These are phyloP conservation scores for Raddia guianensis DNA, from an alignment of 176 grass and related monocot genomes.

Conservation along the genomic window DNA sequence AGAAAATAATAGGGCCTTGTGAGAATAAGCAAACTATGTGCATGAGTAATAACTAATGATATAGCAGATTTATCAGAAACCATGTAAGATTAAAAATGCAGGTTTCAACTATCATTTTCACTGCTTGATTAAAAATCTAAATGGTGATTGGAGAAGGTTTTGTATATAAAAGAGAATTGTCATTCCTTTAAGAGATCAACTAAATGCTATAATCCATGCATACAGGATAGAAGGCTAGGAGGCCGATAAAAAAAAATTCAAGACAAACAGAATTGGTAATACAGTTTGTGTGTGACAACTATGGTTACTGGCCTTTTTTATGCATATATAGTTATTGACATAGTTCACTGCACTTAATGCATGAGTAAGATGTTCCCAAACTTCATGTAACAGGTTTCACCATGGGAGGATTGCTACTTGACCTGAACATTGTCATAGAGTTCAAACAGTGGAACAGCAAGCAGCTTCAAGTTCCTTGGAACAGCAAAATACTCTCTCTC, in stretches of 20 bases:
- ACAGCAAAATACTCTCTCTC: conserved; percentile 99
- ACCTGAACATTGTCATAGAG: conserved; percentile 99
- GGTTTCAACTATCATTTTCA: neutral
- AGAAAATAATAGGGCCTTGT: neutral
- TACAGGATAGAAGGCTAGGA: neutral
- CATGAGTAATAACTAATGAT: neutral
- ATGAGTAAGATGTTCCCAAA: neutral
- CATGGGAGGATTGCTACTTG: neutral
- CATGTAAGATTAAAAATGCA: neutral
- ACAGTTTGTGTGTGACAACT: neutral
- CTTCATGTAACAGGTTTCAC: neutral
- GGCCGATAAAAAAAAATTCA: neutral
- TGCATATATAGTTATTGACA: neutral
- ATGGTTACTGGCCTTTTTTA: neutral
- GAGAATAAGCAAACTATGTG: neutral
- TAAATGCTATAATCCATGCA: neutral
- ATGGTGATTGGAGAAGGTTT: neutral
- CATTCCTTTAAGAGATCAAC: neutral
- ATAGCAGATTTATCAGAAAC: neutral
- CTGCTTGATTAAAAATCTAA: neutral
- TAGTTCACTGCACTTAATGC: neutral
- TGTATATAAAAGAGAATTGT: neutral
- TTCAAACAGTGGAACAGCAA: conserved; percentile 98
- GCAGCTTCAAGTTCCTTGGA: conserved; percentile 98
- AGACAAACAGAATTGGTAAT: neutral